phyloP scores from a whole-genome alignment of 257 asterid species.

The Coffea eugenioides region DNA sequence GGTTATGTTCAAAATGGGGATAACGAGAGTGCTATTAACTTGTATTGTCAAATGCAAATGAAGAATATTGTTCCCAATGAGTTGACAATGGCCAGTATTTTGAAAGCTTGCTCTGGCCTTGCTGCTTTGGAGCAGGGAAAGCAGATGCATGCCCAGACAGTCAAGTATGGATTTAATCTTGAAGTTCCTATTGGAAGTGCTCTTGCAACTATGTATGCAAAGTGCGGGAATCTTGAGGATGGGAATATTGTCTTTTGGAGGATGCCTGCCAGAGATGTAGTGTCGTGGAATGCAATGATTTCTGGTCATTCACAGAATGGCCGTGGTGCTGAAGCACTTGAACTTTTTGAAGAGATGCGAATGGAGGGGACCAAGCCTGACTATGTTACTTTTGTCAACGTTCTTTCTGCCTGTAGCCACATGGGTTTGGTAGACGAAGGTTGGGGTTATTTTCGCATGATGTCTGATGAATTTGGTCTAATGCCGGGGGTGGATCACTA shows the following conservation, averaged over 20 bases:
- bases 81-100: constrained; percentile 69
- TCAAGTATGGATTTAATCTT: constrained; percentile 64
- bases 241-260: constrained; percentile 54
- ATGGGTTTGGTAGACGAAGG: constrained; percentile 80
- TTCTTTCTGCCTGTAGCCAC: constrained; percentile 86
- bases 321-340: constrained; percentile 59
- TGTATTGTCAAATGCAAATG: constrained; percentile 70
- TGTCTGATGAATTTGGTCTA: constrained; percentile 51
- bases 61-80: constrained; percentile 67
- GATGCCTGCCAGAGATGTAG: constrained; percentile 74
- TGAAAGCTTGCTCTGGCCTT: constrained; percentile 79
- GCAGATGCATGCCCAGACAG: constrained; percentile 69
- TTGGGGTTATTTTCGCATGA: constrained; percentile 52
- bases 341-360: constrained; percentile 75
- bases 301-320: constrained; percentile 92
- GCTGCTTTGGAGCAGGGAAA: constrained; percentile 87
- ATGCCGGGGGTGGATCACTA: constrained; percentile 62
- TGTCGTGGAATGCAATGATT: constrained; percentile 89
- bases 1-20: constrained; percentile 83
- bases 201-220: constrained; percentile 79
- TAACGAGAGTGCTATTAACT: constrained; percentile 54
- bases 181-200: constrained; percentile 87
- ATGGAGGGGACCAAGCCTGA: constrained; percentile 56
- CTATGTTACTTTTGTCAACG: constrained; percentile 62
- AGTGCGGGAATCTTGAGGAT: constrained; percentile 70